Conservation (phyloP, 164 flowering plant species). For the Aristolochia contorta region DNA sequence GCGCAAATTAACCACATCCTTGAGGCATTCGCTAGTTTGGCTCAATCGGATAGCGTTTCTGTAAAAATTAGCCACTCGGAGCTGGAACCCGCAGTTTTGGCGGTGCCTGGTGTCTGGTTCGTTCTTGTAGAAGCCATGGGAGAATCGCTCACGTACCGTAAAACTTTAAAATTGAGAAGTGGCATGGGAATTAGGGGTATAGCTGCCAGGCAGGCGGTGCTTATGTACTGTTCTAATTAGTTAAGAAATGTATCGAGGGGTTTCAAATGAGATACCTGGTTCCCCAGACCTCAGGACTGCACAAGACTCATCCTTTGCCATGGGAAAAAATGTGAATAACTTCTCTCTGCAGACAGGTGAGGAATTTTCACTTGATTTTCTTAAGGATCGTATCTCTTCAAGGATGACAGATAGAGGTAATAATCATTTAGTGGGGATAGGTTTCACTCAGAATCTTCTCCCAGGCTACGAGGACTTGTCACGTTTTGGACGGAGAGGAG, state of each 20-base stretch:
- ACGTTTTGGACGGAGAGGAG: slow-evolving; percentile 35
- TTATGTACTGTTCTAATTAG: slow-evolving; percentile 4
- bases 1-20: too few species aligned
- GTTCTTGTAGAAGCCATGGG: too few species aligned
- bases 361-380: slow-evolving; percentile 62
- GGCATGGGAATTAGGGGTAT: not conserved
- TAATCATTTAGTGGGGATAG: slow-evolving; percentile 12
- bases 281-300: slow-evolving; percentile 21
- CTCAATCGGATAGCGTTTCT: too few species aligned
- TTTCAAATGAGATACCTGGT: slow-evolving; percentile 30
- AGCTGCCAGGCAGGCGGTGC: not conserved
- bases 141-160: too few species aligned
- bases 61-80: too few species aligned
- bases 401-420: slow-evolving; percentile 17
- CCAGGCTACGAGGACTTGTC: slow-evolving; percentile 36
- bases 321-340: slow-evolving; percentile 21
- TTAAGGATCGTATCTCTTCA: slow-evolving; percentile 33
- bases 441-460: slow-evolving; percentile 14
- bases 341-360: slow-evolving; percentile 72
- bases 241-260: slow-evolving; percentile 8
- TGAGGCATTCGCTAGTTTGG: too few species aligned
- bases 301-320: slow-evolving; percentile 14
- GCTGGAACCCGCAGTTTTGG: too few species aligned
- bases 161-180: too few species aligned
- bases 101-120: too few species aligned